These are phyloP conservation scores for Achaetomium macrosporum DNA, from an alignment of 2,329 filamentous ascomycete species.

Conservation along the genomic window DNA sequence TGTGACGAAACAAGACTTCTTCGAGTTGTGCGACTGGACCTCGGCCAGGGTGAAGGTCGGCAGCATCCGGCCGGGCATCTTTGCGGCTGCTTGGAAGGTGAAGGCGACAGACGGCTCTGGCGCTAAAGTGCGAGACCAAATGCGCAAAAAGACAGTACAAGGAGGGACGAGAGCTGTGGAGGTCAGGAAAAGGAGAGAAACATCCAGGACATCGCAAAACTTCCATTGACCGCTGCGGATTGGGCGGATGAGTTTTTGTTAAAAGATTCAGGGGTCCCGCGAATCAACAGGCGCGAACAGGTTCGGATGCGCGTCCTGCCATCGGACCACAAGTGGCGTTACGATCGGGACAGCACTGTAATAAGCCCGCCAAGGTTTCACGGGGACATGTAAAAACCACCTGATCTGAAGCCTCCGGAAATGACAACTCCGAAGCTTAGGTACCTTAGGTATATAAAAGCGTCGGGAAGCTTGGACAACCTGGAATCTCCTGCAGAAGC, in stretches of 20 bases:
- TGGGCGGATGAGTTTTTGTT: slow-evolving; percentile 13
- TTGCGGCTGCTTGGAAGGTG: slow-evolving; percentile 4
- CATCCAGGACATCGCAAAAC: not conserved
- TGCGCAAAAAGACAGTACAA: slow-evolving; percentile 1
- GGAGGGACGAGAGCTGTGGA: not conserved
- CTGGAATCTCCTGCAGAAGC: too few relatives aligned
- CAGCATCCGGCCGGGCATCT: slow-evolving; percentile 74
- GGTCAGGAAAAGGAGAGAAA: not conserved
- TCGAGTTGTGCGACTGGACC: slow-evolving; percentile 72
- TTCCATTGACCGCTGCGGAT: slow-evolving; percentile 9
- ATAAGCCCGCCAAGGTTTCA: slow-evolving; percentile 1
- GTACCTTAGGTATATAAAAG: too few relatives aligned
- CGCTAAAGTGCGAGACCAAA: not conserved
- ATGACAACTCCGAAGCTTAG: too few relatives aligned
- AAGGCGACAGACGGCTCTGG: not conserved
- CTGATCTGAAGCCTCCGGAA: slow-evolving; percentile 6
- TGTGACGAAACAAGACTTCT: slow-evolving; percentile 87
- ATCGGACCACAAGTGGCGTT: slow-evolving; percentile 21
- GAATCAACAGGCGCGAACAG: slow-evolving; percentile 16
- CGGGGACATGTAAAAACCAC: not conserved
- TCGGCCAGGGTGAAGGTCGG: slow-evolving; percentile 78
- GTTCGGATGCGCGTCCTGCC: slow-evolving; percentile 7
- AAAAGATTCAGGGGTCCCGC: slow-evolving; percentile 11
- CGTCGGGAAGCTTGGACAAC: too few relatives aligned
- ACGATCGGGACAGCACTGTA: slow-evolving; percentile 5